A percentile compares a stretch with the other conserved stretches of the same genome.
Conservation (phyloP, 2,329 filamentous ascomycete species). For the Trichoderma afroharzianum region DNA sequence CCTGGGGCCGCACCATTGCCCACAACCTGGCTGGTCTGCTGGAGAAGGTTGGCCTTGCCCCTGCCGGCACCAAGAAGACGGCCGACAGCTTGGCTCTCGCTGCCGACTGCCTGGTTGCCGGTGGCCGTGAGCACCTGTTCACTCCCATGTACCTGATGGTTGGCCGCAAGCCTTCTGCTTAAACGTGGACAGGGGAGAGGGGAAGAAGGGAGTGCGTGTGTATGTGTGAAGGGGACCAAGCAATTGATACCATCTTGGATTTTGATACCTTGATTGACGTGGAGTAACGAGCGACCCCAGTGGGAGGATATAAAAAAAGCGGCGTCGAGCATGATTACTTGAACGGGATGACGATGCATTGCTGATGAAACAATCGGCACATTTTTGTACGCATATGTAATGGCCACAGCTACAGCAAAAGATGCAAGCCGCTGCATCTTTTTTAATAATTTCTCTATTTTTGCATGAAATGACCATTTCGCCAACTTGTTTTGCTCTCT, state of each 20-base stretch:
- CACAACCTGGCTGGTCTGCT: conserved; percentile 74
- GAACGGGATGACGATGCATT: neutral
- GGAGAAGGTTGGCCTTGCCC: conserved; percentile 72
- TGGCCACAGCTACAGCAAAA: conserved; percentile 6
- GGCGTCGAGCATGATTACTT: conserved; percentile 7
- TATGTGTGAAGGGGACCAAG: neutral
- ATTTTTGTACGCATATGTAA: conserved; percentile 11
- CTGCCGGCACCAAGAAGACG: conserved; percentile 87
- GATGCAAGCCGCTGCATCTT: neutral
- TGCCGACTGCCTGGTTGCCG: conserved; percentile 81
- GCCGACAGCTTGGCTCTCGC: conserved; percentile 81
- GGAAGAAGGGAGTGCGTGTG: neutral
- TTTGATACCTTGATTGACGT: conserved; percentile 11
- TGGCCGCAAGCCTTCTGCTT: conserved; percentile 67
- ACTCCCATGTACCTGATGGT: conserved; percentile 99
- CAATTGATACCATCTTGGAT: neutral
- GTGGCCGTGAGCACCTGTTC: conserved; percentile 86
- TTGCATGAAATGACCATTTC: neutral
- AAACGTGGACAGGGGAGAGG: neutral
- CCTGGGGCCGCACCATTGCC: conserved; percentile 68
- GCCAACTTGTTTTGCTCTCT: neutral
- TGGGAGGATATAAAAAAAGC: neutral
- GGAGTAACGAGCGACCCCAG: neutral
- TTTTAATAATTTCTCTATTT: neutral
- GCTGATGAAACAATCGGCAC: neutral